Evolutionary conservation across 202 grass and related monocot species (phyloP).

Genomic region (Hordeum pubiflorum): DNA sequence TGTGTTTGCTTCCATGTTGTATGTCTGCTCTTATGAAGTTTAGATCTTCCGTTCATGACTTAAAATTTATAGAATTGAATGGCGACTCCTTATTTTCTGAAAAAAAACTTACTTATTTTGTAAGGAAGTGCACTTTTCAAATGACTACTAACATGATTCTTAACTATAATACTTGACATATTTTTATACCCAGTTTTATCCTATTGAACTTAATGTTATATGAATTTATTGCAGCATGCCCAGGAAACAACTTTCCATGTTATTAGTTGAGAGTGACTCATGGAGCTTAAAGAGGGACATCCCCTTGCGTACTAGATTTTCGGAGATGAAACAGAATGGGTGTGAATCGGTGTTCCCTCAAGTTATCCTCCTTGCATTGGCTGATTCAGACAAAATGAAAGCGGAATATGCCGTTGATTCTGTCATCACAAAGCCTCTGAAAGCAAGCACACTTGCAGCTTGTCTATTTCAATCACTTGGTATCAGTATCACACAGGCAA

Average conservation of each 20-base stretch:
- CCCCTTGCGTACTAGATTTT: constrained; percentile 45
- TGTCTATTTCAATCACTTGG: constrained; percentile 81
- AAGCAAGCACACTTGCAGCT: constrained; percentile 73
- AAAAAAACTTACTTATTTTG: not conserved
- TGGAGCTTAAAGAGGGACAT: constrained; percentile 42
- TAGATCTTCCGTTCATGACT: constrained; percentile 1
- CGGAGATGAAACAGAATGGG: constrained; percentile 49
- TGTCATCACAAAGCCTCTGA: constrained; percentile 77
- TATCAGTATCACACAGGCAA: constrained; percentile 55
- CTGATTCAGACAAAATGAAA: constrained; percentile 44
- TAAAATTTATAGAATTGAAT: constrained; percentile 6
- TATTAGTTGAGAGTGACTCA: constrained; percentile 82
- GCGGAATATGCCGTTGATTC: constrained; percentile 47
- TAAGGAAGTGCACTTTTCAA: not conserved
- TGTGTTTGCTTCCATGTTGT: constrained; percentile 12
- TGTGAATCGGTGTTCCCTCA: constrained; percentile 24
- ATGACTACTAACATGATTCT: constrained; percentile 1
- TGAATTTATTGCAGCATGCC: constrained; percentile 31
- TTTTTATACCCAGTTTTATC: not conserved
- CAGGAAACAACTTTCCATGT: constrained; percentile 36
- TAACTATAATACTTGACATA: not conserved
- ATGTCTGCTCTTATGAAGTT: not conserved
- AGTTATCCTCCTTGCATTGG: constrained; percentile 60
- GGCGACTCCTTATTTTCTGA: not conserved
- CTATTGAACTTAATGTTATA: constrained; percentile 2